Percentiles rank a stretch among this genome's conserved stretches.
Evolutionary conservation across 306 rosid genomes (phyloP).

Genomic region (Psophocarpus tetragonolobus): DNA sequence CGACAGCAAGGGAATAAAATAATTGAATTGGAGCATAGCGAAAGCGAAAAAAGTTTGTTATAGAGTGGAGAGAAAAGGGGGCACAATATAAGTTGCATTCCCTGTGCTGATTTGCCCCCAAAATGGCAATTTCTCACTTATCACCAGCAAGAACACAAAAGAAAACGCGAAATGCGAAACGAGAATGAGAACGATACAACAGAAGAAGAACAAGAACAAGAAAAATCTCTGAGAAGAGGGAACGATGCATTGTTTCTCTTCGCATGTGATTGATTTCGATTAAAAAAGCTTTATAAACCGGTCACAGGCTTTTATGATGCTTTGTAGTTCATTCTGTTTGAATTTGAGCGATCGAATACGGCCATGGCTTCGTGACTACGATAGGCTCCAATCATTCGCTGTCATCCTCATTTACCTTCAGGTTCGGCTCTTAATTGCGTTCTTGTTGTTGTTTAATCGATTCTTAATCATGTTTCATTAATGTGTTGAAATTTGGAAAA

Average conservation of each 20-base stretch:
- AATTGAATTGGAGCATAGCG: neutral
- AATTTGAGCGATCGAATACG: slow-evolving; percentile 67
- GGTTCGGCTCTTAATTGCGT: slow-evolving; percentile 32
- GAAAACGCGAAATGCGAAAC: neutral
- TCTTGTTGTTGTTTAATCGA: neutral
- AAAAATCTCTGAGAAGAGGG: neutral
- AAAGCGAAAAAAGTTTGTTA: slow-evolving; percentile 36
- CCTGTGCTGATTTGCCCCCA: neutral
- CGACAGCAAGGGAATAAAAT: neutral
- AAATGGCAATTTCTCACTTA: neutral
- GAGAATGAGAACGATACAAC: neutral
- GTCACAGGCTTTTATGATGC: slow-evolving; percentile 56
- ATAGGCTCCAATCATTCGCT: slow-evolving; percentile 77
- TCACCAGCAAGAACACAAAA: neutral
- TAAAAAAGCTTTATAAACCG: neutral
- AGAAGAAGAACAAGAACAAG: neutral
- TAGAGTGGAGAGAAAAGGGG: slow-evolving; percentile 32
- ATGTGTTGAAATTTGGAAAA: neutral
- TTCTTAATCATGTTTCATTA: neutral
- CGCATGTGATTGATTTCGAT: slow-evolving; percentile 12
- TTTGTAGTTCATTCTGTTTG: slow-evolving; percentile 53
- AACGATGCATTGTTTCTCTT: slow-evolving; percentile 6
- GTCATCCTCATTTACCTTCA: slow-evolving; percentile 82
- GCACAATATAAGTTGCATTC: slow-evolving; percentile 4
- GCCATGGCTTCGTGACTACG: slow-evolving; percentile 91